These are phyloP conservation scores for Coniochaeta ligniaria DNA, from an alignment of 2,329 filamentous ascomycete genomes.

Conservation along the genomic window DNA sequence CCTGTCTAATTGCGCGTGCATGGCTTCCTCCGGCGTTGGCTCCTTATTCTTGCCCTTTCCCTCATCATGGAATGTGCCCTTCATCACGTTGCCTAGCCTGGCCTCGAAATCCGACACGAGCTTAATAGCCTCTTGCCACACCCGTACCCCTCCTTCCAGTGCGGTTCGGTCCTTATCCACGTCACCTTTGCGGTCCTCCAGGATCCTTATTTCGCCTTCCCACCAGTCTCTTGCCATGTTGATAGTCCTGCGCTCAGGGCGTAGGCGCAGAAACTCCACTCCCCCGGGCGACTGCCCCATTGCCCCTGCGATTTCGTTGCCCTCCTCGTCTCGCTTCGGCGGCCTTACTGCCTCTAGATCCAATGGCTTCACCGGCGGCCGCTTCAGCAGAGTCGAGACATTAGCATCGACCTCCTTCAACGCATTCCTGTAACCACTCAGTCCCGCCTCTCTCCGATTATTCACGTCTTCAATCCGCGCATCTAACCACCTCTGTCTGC, in stretches of 20 bases:
- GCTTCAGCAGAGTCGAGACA: constrained; percentile 49
- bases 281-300: constrained; percentile 29
- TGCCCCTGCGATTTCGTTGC: constrained; percentile 5
- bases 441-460: constrained; percentile 61
- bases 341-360: constrained; percentile 34
- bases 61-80: constrained; percentile 14
- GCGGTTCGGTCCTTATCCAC: constrained; percentile 57
- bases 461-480: constrained; percentile 54
- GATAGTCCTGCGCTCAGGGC: constrained; percentile 57
- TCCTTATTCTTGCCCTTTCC: constrained; percentile 22
- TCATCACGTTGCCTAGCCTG: constrained; percentile 50
- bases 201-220: constrained; percentile 51
- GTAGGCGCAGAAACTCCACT: constrained; percentile 51
- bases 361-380: constrained; percentile 47
- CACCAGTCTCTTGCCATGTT: constrained; percentile 68
- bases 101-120: constrained; percentile 59
- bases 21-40: constrained; percentile 26
- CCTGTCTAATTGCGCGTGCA: constrained; percentile 40
- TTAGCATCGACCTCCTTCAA: constrained; percentile 59
- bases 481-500: constrained; percentile 50
- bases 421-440: constrained; percentile 64
- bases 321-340: constrained; percentile 4
- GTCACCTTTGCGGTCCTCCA: constrained; percentile 46
- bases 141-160: constrained; percentile 56
- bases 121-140: constrained; percentile 59